Percentiles rank a stretch among this genome's conserved stretches.
These are phyloP conservation scores for Salix exigua DNA, from an alignment of 345 rosid genomes.

Conservation along the genomic window DNA sequence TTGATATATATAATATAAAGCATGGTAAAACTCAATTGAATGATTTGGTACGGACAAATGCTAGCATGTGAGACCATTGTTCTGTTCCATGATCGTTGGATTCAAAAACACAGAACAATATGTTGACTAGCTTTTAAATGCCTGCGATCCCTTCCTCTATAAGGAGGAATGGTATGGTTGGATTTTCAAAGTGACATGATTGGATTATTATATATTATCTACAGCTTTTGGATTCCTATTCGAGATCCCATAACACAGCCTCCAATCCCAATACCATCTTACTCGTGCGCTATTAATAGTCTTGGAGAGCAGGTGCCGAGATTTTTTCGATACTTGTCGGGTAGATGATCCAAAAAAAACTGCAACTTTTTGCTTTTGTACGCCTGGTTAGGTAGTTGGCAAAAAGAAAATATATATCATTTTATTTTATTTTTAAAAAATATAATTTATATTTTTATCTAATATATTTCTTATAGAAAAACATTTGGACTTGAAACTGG, in stretches of 20 bases:
- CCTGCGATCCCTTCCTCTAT: neutral
- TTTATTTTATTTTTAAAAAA: too few species aligned
- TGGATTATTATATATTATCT: neutral
- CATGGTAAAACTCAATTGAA: too few species aligned
- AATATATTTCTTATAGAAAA: too few species aligned
- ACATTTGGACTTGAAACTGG: too few species aligned
- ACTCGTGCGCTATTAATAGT: neutral
- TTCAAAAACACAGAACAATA: neutral
- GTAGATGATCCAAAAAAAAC: neutral
- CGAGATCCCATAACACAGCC: neutral
- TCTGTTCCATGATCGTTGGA: neutral
- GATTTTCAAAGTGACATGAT: neutral
- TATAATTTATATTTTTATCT: too few species aligned
- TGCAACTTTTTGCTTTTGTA: neutral
- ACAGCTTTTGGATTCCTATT: neutral
- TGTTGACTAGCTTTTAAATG: neutral
- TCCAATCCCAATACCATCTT: neutral
- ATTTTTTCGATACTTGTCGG: neutral
- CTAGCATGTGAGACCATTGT: neutral
- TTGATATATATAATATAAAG: too few species aligned
- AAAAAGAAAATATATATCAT: neutral
- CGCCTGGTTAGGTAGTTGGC: neutral
- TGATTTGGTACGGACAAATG: neutral
- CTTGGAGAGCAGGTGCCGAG: neutral
- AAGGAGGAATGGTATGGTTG: neutral